phyloP scores from a whole-genome alignment of 2,329 filamentous ascomycete genomes.

The Bipolaris sorokiniana region DNA sequence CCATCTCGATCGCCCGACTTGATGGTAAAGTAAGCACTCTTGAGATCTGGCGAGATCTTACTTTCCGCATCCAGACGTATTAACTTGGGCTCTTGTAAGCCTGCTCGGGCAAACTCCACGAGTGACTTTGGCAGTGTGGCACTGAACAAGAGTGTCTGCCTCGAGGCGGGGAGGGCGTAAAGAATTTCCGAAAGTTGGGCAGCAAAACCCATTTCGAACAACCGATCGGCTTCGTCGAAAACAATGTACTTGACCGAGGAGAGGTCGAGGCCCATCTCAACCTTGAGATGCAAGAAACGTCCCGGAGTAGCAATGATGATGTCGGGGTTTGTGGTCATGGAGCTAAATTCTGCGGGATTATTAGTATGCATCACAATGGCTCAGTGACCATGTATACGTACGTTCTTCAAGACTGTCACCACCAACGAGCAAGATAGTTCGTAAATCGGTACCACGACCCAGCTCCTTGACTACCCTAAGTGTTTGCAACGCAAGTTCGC shows the following conservation, averaged over 20 bases:
- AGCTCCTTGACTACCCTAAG: constrained; percentile 96
- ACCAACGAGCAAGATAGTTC: constrained; percentile 87
- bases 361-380: constrained; percentile 4
- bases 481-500: constrained; percentile 93
- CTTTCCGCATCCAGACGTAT: constrained; percentile 92
- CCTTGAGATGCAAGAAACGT: constrained; percentile 93
- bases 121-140: constrained; percentile 92
- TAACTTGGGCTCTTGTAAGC: constrained; percentile 87
- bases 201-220: constrained; percentile 99
- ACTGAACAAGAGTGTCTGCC: constrained; percentile 93
- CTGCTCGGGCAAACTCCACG: constrained; percentile 93
- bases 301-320: constrained; percentile 97
- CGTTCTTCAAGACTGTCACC: constrained; percentile 93
- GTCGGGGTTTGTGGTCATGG: constrained; percentile 93
- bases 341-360: constrained; percentile 68
- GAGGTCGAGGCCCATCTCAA: constrained; percentile 93
- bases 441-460: constrained; percentile 85
- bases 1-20: constrained; percentile 95
- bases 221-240: constrained; percentile 94
- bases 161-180: constrained; percentile 78
- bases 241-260: constrained; percentile 92
- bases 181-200: constrained; percentile 92
- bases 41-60: constrained; percentile 94
- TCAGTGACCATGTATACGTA: constrained; percentile 20
- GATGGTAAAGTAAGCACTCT: constrained; percentile 92